Percentiles rank a stretch among this genome's conserved stretches.
Evolutionary conservation across 306 rosid species (phyloP).

Genomic region (Rosa multiflora): DNA sequence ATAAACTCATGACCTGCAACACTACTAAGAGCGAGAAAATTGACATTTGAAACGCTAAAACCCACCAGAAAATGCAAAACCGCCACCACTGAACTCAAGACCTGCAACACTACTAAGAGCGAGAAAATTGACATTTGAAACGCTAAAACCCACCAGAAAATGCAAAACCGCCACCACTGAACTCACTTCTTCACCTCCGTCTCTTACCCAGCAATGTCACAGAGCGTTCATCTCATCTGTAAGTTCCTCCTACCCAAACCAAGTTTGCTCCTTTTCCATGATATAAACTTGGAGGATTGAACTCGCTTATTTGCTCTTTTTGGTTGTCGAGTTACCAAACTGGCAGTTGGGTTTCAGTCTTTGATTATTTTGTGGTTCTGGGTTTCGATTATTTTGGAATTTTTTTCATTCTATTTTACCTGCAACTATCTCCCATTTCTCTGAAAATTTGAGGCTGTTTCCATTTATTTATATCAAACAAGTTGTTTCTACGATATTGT

Average conservation of each 20-base stretch:
- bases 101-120: neutral
- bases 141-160: conserved; percentile 8
- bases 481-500: neutral
- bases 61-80: no score
- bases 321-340: neutral
- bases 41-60: no score
- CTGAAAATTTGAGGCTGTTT: neutral
- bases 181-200: neutral
- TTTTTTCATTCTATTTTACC: neutral
- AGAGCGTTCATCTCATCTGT: conserved; percentile 51
- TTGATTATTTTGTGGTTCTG: neutral
- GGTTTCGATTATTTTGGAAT: neutral
- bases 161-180: conserved; percentile 41
- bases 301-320: neutral
- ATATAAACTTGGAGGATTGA: neutral
- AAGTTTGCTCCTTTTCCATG: neutral
- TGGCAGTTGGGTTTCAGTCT: conserved; percentile 14
- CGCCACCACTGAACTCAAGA: no score
- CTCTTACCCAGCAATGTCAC: conserved; percentile 47
- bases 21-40: no score
- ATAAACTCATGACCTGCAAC: no score
- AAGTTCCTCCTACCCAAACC: neutral
- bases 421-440: neutral
- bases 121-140: neutral
- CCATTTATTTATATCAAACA: neutral